Evolutionary conservation across 169 alveolate species (phyloP), one percentile per base, ranked within the genome.

Genomic region (Plasmodium vinckei): DNA sequence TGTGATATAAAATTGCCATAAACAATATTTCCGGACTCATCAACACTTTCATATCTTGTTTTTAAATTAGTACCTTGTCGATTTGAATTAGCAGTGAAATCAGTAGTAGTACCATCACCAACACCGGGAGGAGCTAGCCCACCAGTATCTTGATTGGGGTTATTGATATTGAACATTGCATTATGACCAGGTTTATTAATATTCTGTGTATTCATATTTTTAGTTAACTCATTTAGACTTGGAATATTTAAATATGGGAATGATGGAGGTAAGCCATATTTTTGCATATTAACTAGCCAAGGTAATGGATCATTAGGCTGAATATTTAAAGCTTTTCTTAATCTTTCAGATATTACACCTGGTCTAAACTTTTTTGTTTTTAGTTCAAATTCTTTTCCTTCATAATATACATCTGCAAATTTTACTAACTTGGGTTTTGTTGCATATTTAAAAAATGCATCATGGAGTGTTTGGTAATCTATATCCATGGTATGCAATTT

Each of bases 191-290:
- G 6, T 15, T 10, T 27, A 23, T 9, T 19, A 10, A 10, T 46
- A 9, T 15, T 25, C 27, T 49, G 23, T 10, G 82, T 73, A 95
- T 21, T 87, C 90, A 69, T 96, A 92, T 17, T 98, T 93, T 56
- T 95, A 96, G 72, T 97, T 98, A 44, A 97, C 87, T 33, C 97
- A 98, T 49, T 98, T 12, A 98, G 97, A 1, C 99, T 99, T 21
- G 99, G 99, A 53, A 99, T 96, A 87, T 97, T 96, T 69, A 99
- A 93, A 84, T 97, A 96, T 13, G 99, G 99, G 93, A 98, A 99
- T 39, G 99, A 96, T 9, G 99, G 99, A 12, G 99, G 99, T 39
- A 99, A 99, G 5, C 99, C 99, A 93, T 96, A 94, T 54, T 95
- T 96, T 93, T 98, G 99, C 99, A 99, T 99, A 92, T 97, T 99